Base-by-base conservation (phyloP, 192 early-diverging fungal species). In the Spizellomyces punctatus region DNA sequence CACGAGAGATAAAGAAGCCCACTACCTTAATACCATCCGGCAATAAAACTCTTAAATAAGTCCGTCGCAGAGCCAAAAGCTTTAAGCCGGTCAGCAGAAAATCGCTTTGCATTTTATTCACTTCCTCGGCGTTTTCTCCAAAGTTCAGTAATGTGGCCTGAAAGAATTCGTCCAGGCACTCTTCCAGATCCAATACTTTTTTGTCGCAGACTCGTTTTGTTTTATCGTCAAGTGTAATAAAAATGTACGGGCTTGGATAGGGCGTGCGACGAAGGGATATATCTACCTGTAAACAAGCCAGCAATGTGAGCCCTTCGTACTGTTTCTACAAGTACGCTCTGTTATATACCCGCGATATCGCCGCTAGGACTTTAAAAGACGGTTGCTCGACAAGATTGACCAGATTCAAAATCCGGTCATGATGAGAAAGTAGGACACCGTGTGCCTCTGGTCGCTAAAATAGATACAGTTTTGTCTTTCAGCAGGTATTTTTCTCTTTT, bases 121-220 rank as follows among this genome's bases (percentile, higher is more conserved):
- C 52, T 46, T 86, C 82, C 6, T 86, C 80, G 7, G 69, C 67
- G 64, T 78, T 81, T 73, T 79, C 81, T 10, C 77, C 79, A 58
- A 83, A 83, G 50, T 83, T 79, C 1, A 83, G 71, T 52, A 80
- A 64, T 10, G 78, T 78, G 14, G 78, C 78, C 54, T 78, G 77
- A 19, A 72, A 46, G 42, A 76, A 82, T 49, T 79, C 78, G 17
- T 86, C 85, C 70, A 86, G 47, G 42, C 75, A 72, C 58, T 86
- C 82, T 65, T 86, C 85, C 14, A 80, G 63, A 59, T 86, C 85
- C 0, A 50, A 55, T 5, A 86, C 74, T 75, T 79, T 78, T 16
- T 58, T 65, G 55, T 83, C 78, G 58, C 80, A 79, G 21, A 77
- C 63, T 8, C 75, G 58, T 52, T 82, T 86, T 10, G 80, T 78